phyloP scores from a whole-genome alignment of 2,329 filamentous ascomycete species.

The Fusarium virguliforme region DNA sequence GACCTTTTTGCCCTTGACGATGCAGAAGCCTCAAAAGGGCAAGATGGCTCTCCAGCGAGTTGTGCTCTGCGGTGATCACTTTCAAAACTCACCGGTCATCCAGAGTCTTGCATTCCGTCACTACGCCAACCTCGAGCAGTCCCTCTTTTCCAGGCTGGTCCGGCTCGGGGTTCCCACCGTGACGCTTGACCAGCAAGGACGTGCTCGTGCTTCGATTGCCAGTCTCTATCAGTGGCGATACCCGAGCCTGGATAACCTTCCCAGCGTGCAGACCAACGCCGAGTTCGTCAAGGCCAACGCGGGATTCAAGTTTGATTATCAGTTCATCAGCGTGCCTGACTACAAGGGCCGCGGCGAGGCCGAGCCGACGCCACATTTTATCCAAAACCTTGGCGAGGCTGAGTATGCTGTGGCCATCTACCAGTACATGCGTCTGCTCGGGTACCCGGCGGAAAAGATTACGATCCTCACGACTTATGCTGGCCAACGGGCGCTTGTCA shows the following conservation, averaged over 20 bases:
- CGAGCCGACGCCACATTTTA: slow-evolving; percentile 93
- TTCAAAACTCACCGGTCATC: slow-evolving; percentile 96
- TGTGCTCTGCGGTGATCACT: slow-evolving; percentile 94
- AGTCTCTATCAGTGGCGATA: slow-evolving; percentile 96
- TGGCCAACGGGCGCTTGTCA: slow-evolving; percentile 89
- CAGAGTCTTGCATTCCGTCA: slow-evolving; percentile 95
- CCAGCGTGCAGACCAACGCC: slow-evolving; percentile 76
- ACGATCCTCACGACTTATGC: slow-evolving; percentile 95
- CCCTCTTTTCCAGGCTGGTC: slow-evolving; percentile 91
- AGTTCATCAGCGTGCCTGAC: slow-evolving; percentile 95
- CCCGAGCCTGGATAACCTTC: slow-evolving; percentile 82
- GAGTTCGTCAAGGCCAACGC: slow-evolving; percentile 90
- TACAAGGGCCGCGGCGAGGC: slow-evolving; percentile 92
- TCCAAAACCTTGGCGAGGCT: slow-evolving; percentile 96
- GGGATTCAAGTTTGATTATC: slow-evolving; percentile 93
- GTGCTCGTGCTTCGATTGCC: slow-evolving; percentile 88
- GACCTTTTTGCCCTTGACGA: slow-evolving; percentile 93
- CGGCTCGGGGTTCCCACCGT: slow-evolving; percentile 93
- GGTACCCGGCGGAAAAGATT: slow-evolving; percentile 88
- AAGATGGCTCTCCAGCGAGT: slow-evolving; percentile 86
- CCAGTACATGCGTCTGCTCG: slow-evolving; percentile 97
- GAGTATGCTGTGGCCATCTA: slow-evolving; percentile 97
- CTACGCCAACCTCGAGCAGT: slow-evolving; percentile 97
- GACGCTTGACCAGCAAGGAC: slow-evolving; percentile 92
- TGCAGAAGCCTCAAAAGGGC: slow-evolving; percentile 85